Base-by-base conservation (phyloP, 2,329 filamentous ascomycete species). In the Seiridium unicorne region DNA sequence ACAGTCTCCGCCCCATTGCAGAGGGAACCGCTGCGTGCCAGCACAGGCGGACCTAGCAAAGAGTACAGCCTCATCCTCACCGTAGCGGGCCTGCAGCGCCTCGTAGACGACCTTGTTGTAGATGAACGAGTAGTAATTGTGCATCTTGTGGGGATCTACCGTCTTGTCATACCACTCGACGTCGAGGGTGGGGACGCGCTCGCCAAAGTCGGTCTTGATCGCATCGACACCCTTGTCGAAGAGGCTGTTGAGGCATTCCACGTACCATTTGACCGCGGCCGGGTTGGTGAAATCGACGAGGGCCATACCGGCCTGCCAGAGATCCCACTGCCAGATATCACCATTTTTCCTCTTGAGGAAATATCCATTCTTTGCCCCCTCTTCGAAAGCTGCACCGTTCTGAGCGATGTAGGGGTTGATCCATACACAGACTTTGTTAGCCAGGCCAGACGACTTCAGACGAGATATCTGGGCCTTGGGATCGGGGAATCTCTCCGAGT, bases 301-400 rank as follows among this genome's bases (percentile, higher is more conserved):
- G 3, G 84, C 89, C 89, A 92, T 92, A 42, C 89, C 89, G 1
- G 88, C 88, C 70, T 92, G 89, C 89, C 89, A 92, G 47, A 89
- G 74, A 67, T 92, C 89, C 87, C 88, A 91, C 73, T 92, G 89
- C 85, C 86, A 92, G 31, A 91, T 76, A 62, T 89, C 86, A 10
- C 87, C 88, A 67, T 91, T 85, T 64, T 82, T 85, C 35, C 88
- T 84, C 76, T 88, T 89, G 61, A 92, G 79, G 18, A 92, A 80
- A 67, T 90, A 92, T 0, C 88, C 88, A 58, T 85, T 87, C 59
- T 85, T 81, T 46, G 83, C 83, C 46, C 87, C 89, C 62, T 86
- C 80, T 60, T 79, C 75, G 74, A 92, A 92, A 0, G 89, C 78
- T 0, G 83, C 84, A 2, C 87, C 89, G 40, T 88, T 84, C 73